Conservation (phyloP, 768 basidiomycete genomes). For the Calocera cornea region DNA sequence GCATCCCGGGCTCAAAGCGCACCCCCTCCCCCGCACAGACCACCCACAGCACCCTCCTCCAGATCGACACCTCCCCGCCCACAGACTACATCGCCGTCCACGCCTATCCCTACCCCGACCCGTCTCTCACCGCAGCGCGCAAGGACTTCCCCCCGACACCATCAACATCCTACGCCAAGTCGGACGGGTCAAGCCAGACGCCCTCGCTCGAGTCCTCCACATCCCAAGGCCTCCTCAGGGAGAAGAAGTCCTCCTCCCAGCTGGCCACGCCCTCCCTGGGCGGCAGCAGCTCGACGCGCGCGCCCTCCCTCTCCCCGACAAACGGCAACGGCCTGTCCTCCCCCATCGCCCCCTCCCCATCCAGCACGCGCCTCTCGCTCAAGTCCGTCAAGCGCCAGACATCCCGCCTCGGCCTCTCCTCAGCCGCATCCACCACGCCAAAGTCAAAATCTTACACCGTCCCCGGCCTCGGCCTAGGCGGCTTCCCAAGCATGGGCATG, state of each 20-base stretch:
- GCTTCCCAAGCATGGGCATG: too few relatives aligned
- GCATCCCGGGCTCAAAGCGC: constrained; percentile 2
- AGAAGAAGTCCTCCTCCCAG: constrained; percentile 4
- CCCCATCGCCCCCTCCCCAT: background rate
- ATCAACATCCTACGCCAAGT: background rate
- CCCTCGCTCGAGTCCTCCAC: background rate
- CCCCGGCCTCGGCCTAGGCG: too few relatives aligned
- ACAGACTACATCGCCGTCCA: constrained; percentile 8
- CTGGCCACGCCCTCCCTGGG: background rate
- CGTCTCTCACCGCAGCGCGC: background rate
- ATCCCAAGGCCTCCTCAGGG: background rate
- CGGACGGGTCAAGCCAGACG: background rate
- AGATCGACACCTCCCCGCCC: constrained; percentile 9
- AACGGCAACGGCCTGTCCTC: too few relatives aligned
- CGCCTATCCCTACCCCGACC: background rate
- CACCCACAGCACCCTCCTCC: constrained; percentile 7
- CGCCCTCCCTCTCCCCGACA: background rate
- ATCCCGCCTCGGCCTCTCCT: background rate
- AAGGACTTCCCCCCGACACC: constrained; percentile 1
- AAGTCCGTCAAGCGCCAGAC: background rate
- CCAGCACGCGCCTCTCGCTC: background rate
- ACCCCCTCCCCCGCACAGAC: constrained; percentile 5
- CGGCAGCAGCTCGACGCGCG: background rate
- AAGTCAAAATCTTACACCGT: background rate
- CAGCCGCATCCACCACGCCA: background rate